Evolutionary conservation across 768 basidiomycete genomes (phyloP), one percentile per base, ranked within the genome.

Genomic region (Ephemerocybe angulata): DNA sequence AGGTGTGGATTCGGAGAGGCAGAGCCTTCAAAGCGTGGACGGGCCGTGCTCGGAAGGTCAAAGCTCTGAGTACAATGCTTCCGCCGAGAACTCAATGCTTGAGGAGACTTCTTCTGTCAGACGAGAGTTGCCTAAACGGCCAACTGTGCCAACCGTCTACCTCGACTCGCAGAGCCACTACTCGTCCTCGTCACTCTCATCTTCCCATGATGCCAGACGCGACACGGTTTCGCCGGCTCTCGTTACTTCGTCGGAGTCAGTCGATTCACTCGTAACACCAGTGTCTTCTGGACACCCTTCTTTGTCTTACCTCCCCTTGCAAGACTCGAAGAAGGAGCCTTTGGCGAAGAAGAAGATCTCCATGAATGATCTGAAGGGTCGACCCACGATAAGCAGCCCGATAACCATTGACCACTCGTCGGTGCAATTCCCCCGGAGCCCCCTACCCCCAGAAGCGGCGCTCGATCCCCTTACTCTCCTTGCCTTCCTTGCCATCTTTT

Each of bases 191-290:
- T 71, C 70, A 1, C 52, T 61, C 13, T 65, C 66, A 31, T 70
- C 65, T n/a, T 51, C 58, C 5, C 56, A 53, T 25, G 37, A 60
- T 30, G 52, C 19, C 54, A 41, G 25, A 30, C 53, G 54, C 37
- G 49, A 27, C 49, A 38, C 30, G 49, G 43, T 30, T 22, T 52
- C 52, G n/a, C 82, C 83, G 7, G 79, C 76, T 11, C 69, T 85
- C 7, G 79, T 82, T 4, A 80, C 81, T 4, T 84, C 83, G 4
- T 75, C 78, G 0, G 86, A 87, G 56, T 87, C 86, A 1, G 63
- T 31, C 3, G 48, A 50, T n/a, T 50, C 48, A 2, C 48, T 87
- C 47, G 76, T 75, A 10, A 79, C 83, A 12, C 80, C 80, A 2
- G 72, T 75, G 5, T 79, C 81, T 7, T 84, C 85, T 13, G 79